phyloP scores from a whole-genome alignment of 2,329 filamentous ascomycete genomes.

The Ustulina deusta region DNA sequence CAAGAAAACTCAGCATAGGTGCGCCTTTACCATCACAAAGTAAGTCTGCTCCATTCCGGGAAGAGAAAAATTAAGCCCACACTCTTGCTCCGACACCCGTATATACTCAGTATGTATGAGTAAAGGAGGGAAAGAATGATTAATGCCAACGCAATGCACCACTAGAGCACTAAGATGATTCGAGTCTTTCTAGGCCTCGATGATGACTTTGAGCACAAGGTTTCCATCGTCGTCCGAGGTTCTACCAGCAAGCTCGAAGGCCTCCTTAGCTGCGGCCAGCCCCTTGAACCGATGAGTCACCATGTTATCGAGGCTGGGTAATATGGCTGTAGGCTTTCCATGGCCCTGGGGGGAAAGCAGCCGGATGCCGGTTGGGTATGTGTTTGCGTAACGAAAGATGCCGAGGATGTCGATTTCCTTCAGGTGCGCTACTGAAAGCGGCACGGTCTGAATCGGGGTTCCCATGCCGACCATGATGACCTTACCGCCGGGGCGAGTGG shows the following conservation, averaged over 20 bases:
- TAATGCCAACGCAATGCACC: not conserved
- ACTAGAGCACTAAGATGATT: not conserved
- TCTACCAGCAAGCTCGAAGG: constrained; percentile 77
- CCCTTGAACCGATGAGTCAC: constrained; percentile 80
- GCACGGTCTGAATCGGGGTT: constrained; percentile 79
- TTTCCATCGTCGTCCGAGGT: constrained; percentile 76
- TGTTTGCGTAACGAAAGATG: constrained; percentile 82
- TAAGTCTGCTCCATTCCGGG: not conserved
- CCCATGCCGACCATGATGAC: constrained; percentile 85
- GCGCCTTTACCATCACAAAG: not conserved
- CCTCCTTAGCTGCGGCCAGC: constrained; percentile 69
- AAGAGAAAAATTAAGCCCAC: not conserved
- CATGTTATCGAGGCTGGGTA: constrained; percentile 75
- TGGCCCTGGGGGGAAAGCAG: constrained; percentile 61
- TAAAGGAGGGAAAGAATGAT: not conserved
- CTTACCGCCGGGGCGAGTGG: constrained; percentile 76
- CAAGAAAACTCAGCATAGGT: not conserved
- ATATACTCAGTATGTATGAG: not conserved
- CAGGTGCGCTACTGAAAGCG: constrained; percentile 77
- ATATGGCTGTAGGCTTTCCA: constrained; percentile 55
- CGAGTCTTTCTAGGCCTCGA: constrained; percentile 59
- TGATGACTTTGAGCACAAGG: constrained; percentile 78
- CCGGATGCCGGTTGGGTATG: constrained; percentile 77
- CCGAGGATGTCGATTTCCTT: constrained; percentile 82
- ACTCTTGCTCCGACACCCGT: not conserved